phyloP scores from a whole-genome alignment of 768 basidiomycete species.

The Imleria badia region DNA sequence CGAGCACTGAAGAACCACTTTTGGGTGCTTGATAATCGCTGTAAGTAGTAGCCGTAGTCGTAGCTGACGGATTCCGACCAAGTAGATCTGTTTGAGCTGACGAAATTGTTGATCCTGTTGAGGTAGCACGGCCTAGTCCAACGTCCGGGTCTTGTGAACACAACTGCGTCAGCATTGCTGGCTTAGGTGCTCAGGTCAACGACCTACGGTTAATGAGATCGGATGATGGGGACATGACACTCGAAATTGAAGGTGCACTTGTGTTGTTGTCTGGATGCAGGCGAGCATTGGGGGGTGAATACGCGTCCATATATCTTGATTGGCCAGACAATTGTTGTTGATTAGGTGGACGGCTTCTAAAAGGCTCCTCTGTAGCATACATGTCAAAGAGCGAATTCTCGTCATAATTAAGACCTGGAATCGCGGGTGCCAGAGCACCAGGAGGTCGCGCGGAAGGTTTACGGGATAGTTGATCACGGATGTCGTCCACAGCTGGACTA shows the following conservation, averaged over 20 bases:
- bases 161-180: conserved; percentile 2
- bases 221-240: conserved; percentile 17
- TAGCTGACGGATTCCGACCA: conserved; percentile 25
- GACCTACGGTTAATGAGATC: conserved; percentile 27
- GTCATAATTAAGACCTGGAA: conserved; percentile 28
- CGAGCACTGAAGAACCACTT: conserved; percentile 12
- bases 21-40: conserved; percentile 20
- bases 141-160: conserved; percentile 17
- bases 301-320: conserved; percentile 19
- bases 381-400: conserved; percentile 24
- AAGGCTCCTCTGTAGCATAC: conserved; percentile 20
- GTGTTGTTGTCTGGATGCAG: conserved; percentile 13
- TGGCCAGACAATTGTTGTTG: conserved; percentile 23
- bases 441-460: conserved; percentile 29
- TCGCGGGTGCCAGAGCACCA: conserved; percentile 28
- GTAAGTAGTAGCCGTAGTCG: conserved; percentile 26
- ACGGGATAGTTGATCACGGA: conserved; percentile 19
- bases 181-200: not conserved
- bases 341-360: conserved; percentile 16
- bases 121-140: conserved; percentile 26
- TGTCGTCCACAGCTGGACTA: conserved; percentile 13
- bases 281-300: conserved; percentile 10
- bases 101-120: conserved; percentile 29
- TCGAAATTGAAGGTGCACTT: conserved; percentile 11
- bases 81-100: conserved; percentile 26